Base-by-base conservation (phyloP, 768 basidiomycete species). In the Antrodiella citrinella region DNA sequence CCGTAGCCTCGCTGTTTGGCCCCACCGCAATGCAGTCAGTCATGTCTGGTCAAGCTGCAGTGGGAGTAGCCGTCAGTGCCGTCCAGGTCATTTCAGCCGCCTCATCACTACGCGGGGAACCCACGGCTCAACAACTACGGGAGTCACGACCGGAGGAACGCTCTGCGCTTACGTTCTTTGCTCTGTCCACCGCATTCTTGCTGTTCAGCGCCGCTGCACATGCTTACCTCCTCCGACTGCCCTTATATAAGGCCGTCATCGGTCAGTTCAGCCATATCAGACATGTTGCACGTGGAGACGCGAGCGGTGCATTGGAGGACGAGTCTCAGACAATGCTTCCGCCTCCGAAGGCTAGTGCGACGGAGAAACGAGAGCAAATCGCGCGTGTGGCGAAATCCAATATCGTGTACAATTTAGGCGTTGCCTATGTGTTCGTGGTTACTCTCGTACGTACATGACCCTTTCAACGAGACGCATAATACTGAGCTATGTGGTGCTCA, bases 41-140 rank as follows among this genome's bases (percentile, higher is more conserved):
- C 62, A 78, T 93, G 73, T 80, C 89, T 2, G 91, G 90, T 10
- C 89, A 93, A 66, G 91, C 86, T 0, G 88, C 86, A 0, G 79
- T 92, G 1, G 92, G 83, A 0, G 87, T 94, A 11, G 81, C 80
- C 1, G 82, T 93, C 54, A 90, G 89, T 47, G 69, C 72, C 1
- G 82, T 91, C 0, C 90, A 93, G 59, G 75, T 91, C 5, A 53
- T 81, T 26, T 81, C 87, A 51, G 75, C 84, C 7, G 64, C 72
- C 0, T 67, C 77, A 1, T 84, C 84, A 7, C 68, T 86, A 13
- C 72, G 70, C 43, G 49, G 50, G n/a, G n/a, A 51, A 12, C 18
- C 48, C 15, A 30, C 52, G 4, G 43, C 35, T 26, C 20, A 43
- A 2, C 13, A 35, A 5, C 40, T 19, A 12, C 44, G 21, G 9